Conservation (phyloP, 768 basidiomycete species). For the Kwoniella botswanensis region DNA sequence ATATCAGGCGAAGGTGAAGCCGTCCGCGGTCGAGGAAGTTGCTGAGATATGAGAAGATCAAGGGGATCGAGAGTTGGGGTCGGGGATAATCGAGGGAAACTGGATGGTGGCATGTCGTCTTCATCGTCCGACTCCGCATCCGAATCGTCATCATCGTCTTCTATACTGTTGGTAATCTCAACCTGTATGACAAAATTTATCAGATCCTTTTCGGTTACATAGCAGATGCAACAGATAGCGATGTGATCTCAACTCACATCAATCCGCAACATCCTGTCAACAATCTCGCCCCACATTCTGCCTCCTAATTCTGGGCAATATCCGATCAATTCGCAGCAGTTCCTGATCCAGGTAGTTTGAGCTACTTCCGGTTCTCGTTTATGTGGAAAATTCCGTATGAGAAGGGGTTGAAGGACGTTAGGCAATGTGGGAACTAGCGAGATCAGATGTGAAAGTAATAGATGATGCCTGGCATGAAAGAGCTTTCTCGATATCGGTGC, state of each 20-base stretch:
- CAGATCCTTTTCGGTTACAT: neutral
- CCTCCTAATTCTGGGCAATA: slow-evolving; percentile 87
- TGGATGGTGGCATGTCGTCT: slow-evolving; percentile 19
- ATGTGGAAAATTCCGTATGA: slow-evolving; percentile 86
- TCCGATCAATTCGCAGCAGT: slow-evolving; percentile 76
- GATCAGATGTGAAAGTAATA: slow-evolving; percentile 82
- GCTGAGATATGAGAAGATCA: slow-evolving; percentile 61
- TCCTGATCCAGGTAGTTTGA: slow-evolving; percentile 89
- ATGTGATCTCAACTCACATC: slow-evolving; percentile 68
- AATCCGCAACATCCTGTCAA: slow-evolving; percentile 93
- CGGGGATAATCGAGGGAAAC: slow-evolving; percentile 6
- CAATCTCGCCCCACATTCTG: slow-evolving; percentile 79
- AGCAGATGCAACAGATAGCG: neutral
- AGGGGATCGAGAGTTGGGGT: slow-evolving; percentile 74
- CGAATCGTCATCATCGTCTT: slow-evolving; percentile 70
- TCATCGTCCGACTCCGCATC: slow-evolving; percentile 53
- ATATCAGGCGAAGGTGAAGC: slow-evolving; percentile 61
- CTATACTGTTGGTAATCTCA: slow-evolving; percentile 94
- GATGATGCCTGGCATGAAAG: slow-evolving; percentile 84
- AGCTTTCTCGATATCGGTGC: slow-evolving; percentile 73
- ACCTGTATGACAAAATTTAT: slow-evolving; percentile 64
- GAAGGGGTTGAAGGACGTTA: slow-evolving; percentile 80
- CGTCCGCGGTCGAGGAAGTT: slow-evolving; percentile 36
- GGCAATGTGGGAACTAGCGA: slow-evolving; percentile 89
- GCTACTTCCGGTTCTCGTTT: slow-evolving; percentile 80